Evolutionary conservation across 2,329 filamentous ascomycete genomes (phyloP).

Genomic region (Graphilbum fragrans): DNA sequence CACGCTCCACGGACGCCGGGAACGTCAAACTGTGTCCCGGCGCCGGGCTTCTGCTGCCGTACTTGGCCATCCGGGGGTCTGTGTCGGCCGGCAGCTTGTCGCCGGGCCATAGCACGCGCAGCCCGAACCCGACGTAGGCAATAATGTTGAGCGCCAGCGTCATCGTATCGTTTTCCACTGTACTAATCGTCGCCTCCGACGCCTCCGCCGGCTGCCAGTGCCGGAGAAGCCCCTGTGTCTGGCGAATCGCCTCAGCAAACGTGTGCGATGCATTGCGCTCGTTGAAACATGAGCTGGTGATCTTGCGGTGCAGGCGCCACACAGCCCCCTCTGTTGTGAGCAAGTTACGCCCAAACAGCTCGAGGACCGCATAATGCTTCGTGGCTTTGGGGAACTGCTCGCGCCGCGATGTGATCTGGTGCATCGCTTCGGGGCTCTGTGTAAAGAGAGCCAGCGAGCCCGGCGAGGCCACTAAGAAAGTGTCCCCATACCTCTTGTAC

Average conservation of each 20-base stretch:
- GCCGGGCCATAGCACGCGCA: conserved; percentile 49
- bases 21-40: conserved; percentile 53
- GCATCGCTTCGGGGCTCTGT: conserved; percentile 52
- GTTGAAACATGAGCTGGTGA: conserved; percentile 60
- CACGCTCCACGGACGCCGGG: conserved; percentile 44
- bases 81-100: conserved; percentile 33
- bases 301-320: conserved; percentile 65
- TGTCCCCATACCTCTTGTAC: conserved; percentile 49
- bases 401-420: conserved; percentile 51
- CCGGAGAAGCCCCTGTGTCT: conserved; percentile 49
- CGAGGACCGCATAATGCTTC: conserved; percentile 43
- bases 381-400: conserved; percentile 62
- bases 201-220: conserved; percentile 34
- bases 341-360: conserved; percentile 61
- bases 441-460: conserved; percentile 39
- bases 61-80: conserved; percentile 35
- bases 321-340: conserved; percentile 54
- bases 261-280: conserved; percentile 61
- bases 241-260: conserved; percentile 47
- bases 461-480: conserved; percentile 53
- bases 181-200: conserved; percentile 36
- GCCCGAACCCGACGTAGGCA: conserved; percentile 59
- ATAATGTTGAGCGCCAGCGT: conserved; percentile 43
- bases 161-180: conserved; percentile 55
- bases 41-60: conserved; percentile 30